Percentiles rank a stretch among this genome's conserved stretches.
Evolutionary conservation across 73 alveolate species (phyloP).

Genomic region (Tetrahymena malaccensis): DNA sequence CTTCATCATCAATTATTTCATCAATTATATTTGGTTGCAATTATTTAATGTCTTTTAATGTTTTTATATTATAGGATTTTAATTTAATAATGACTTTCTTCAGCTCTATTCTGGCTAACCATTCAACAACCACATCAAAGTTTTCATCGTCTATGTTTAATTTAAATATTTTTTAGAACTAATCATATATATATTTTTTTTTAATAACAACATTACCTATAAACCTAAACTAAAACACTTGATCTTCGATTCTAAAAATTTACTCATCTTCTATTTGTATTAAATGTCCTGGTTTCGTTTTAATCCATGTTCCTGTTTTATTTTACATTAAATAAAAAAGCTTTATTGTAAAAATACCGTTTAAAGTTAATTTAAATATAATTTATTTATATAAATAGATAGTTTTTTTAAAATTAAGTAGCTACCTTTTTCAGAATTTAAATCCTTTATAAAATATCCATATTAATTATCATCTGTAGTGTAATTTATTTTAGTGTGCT

Average conservation of each 20-base stretch:
- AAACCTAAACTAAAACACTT: neutral
- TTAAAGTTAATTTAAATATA: neutral
- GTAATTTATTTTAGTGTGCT: constrained; percentile 6
- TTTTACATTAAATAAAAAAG: neutral
- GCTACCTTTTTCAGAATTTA: neutral
- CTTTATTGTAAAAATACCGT: neutral
- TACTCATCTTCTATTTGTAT: neutral
- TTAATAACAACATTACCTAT: neutral
- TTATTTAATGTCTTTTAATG: neutral
- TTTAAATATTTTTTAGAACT: neutral
- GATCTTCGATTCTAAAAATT: neutral
- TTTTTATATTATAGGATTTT: neutral
- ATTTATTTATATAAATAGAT: too few relatives aligned
- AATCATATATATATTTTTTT: too few relatives aligned
- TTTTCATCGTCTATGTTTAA: neutral
- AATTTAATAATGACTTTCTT: neutral
- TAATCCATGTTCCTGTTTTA: neutral
- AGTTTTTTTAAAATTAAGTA: too few relatives aligned
- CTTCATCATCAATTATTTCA: neutral
- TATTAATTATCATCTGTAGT: neutral
- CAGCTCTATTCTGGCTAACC: neutral
- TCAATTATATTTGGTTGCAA: neutral
- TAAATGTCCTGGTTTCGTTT: neutral
- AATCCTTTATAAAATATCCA: neutral
- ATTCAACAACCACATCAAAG: neutral